Conservation (phyloP, 148 eudicot species). For the Rhododendron griersonianum region DNA sequence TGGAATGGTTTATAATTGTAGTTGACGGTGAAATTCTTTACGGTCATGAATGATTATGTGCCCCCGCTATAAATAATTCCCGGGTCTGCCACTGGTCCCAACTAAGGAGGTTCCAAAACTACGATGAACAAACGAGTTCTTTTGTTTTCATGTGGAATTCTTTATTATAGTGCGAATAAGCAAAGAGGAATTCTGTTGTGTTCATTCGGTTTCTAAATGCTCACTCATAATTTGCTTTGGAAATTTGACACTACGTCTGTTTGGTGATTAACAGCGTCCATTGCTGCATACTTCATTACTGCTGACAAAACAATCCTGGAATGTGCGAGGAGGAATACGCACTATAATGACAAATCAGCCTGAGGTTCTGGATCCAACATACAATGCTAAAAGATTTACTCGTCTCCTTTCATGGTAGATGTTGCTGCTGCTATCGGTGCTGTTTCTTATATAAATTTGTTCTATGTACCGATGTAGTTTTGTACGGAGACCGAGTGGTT, state of each 20-base stretch:
- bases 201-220: background rate
- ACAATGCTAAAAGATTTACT: background rate
- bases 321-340: slow-evolving; percentile 67
- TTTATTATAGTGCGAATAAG: background rate
- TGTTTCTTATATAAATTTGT: background rate
- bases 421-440: background rate
- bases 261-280: slow-evolving; percentile 41
- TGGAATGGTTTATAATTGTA: too few relatives aligned
- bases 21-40: too few relatives aligned
- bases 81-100: background rate
- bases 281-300: slow-evolving; percentile 75
- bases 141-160: background rate
- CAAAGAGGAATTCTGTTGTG: background rate
- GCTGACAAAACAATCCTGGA: slow-evolving; percentile 79
- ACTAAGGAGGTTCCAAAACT: background rate
- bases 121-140: background rate
- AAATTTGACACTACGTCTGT: background rate
- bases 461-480: background rate
- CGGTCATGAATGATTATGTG: too few relatives aligned
- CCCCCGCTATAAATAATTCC: too few relatives aligned
- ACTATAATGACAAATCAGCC: slow-evolving; percentile 27
- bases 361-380: slow-evolving; percentile 5
- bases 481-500: background rate
- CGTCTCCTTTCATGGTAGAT: too few relatives aligned
- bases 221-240: background rate